These are phyloP conservation scores for Serendipita sp. DNA, from an alignment of 768 basidiomycete species.

Conservation along the genomic window DNA sequence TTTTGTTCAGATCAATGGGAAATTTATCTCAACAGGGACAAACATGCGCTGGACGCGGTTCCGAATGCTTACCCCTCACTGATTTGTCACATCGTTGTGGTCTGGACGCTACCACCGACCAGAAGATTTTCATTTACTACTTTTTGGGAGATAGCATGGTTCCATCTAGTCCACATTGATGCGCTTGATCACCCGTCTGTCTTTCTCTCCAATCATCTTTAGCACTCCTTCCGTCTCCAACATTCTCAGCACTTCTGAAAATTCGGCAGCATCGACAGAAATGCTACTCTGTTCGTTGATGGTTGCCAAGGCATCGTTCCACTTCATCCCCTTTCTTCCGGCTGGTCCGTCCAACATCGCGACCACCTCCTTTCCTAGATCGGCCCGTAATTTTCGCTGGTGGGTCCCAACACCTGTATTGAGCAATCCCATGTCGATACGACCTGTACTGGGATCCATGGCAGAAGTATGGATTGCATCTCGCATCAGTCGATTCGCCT, in stretches of 20 bases:
- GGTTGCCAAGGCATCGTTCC: slow-evolving; percentile 64
- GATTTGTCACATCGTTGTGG: neutral
- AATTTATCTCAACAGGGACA: too few species aligned
- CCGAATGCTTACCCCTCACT: neutral
- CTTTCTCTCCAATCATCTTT: slow-evolving; percentile 76
- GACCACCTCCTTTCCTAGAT: slow-evolving; percentile 72
- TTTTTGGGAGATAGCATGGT: neutral
- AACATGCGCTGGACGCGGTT: too few species aligned
- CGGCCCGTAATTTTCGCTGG: slow-evolving; percentile 72
- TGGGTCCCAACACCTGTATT: slow-evolving; percentile 85
- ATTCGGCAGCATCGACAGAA: slow-evolving; percentile 63
- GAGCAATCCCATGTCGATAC: slow-evolving; percentile 91
- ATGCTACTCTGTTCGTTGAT: slow-evolving; percentile 76
- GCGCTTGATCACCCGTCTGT: slow-evolving; percentile 60
- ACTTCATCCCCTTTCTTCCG: slow-evolving; percentile 49
- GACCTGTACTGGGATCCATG: slow-evolving; percentile 90
- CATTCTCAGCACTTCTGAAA: slow-evolving; percentile 57
- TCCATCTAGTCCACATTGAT: slow-evolving; percentile 18
- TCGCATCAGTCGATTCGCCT: slow-evolving; percentile 88
- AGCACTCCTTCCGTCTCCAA: slow-evolving; percentile 76
- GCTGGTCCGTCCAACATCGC: slow-evolving; percentile 36
- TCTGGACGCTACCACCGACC: too few species aligned
- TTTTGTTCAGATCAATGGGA: too few species aligned
- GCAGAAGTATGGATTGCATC: slow-evolving; percentile 90
- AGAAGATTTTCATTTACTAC: neutral